Base-by-base conservation (phyloP, 1,284 basidiomycete genomes). In the Cryptococcus wingfieldii region DNA sequence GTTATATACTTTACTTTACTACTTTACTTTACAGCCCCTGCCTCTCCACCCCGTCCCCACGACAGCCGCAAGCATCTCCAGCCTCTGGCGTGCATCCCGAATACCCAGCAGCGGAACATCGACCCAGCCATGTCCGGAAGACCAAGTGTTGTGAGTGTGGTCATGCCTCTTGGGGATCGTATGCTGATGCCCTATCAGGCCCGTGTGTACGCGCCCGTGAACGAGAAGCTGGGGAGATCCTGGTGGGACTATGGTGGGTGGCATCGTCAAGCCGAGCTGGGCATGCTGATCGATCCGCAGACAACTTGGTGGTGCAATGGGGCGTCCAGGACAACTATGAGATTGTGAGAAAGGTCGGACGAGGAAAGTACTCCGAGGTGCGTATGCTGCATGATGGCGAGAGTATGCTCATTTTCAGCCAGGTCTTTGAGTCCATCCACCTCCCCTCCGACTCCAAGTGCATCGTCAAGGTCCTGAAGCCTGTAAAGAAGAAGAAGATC, bases 401-500 rank as follows among this genome's bases (percentile, higher is more conserved):
- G 12, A 13, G 27, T 31, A 16, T 18, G 41, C 39, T 12, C 52
- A 27, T 18, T 16, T 10, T 38, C 43, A 37, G 58, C 53, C n/a
- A 92, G 90, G 95, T 98, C 50, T 98, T 98, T 69, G 94, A 98
- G 78, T 95, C 93, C 7, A 86, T 97, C 70, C 94, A 98, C 77
- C 86, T 97, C 55, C 86, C 89, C 37, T 89, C 88, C 60, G 89
- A 89, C 70, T 89, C 94, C 76, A 94, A 96, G 78, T 96, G 94
- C 77, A 94, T 98, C 77, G 93, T 98, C 81, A 98, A 98, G 78
- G 94, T 98, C 50, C 82, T 98, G 63, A 98, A 98, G 79, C 96
- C 96, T 1, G 95, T 98, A 50, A 98, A 98, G 83, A 98, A 98
- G 84, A 98, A 98, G 85, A 98, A 98, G 82, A 98, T 98, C 79